Base-by-base conservation (phyloP, 2,329 filamentous ascomycete genomes). In the Neocucurbitaria cava region DNA sequence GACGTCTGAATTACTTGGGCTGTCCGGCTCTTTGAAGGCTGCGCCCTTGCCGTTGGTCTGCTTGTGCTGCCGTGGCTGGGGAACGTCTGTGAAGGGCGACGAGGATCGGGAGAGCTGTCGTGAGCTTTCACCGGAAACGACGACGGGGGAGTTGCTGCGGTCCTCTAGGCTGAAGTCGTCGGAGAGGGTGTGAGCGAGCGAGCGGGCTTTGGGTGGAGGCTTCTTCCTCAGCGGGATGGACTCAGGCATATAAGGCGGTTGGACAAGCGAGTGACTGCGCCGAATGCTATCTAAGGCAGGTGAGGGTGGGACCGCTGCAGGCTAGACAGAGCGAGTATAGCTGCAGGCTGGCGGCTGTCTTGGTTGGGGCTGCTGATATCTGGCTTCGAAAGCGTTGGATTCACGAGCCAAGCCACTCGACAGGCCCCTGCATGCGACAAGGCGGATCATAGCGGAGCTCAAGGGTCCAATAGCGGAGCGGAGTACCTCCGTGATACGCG, bases 211-310 rank as follows among this genome's bases (percentile, higher is more conserved):
- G n/a, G 61, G 58, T 24, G 61, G 60, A 47, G 59, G 59, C 43
- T 66, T 65, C 58, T 69, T 71, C 64, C 66, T 60, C 21, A 75
- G 68, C 8, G 72, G 71, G 43, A 74, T 74, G 50, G 67, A 71
- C 59, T 74, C 68, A 68, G 71, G 70, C 72, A 75, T 75, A 64
- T 66, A 72, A 66, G 71, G 70, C 66, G 61, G 49, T 64, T 55
- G 51, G 44, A 49, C 46, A 47, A 61, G 62, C 63, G 52, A 58
- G 49, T 61, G 64, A 54, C 55, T 35, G 51, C 24, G 28, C 38
- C 35, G 42, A 31, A 46, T 49, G 55, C 55, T 38, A 46, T 49
- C 46, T 47, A 23, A 24, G 36, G 36, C 41, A 43, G 41, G 43
- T 40, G 53, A n/a, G n/a, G 18, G 47, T 54, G 58, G 54, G 54